Evolutionary conservation across 148 eudicot genomes (phyloP), one percentile per base, ranked within the genome.

Genomic region (Dianthus caryophyllus): DNA sequence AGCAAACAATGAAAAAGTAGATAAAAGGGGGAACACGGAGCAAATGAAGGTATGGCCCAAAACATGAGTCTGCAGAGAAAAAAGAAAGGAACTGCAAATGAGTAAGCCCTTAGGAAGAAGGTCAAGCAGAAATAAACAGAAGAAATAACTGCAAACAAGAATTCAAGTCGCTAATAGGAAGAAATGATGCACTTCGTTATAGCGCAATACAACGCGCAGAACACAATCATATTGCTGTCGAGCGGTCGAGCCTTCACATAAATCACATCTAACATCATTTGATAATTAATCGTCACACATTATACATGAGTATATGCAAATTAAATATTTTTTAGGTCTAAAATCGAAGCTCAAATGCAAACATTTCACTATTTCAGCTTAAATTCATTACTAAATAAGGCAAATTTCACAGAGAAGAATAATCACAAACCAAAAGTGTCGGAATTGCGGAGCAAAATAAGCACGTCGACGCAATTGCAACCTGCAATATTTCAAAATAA

Each of bases 361-460:
- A 60, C 46, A 5, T 30, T 57, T n/a, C n/a, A n/a, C n/a, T n/a
- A n/a, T n/a, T n/a, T 17, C 9, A 30, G 10, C 54, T 50, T 7
- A 50, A 10, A 50, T n/a, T 50, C 54, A 50, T 50, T 7, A 44
- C 30, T 13, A 20, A 62, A 27, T 1, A 29, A 11, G 5, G 4
- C 15, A n/a, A 24, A 29, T n/a, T 6, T 24, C 10, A 60, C 7
- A 64, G 5, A 26, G 14, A 41, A 18, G 16, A 33, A 62, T 50
- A 17, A 0, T 5, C 24, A 81, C 87, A 44, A 68, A 88, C 96
- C 97, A 87, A 81, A 67, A 88, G 84, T 13, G 96, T 64, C 1
- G 97, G 97, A 61, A 88, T 87, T 2, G 96, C 91, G 6, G 91
- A 71, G 73, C 80, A 82, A 64, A 92, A 89, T 15, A 92, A 84